Conservation (phyloP, 2,329 filamentous ascomycete genomes). For the Allantophomopsis lycopodina region DNA sequence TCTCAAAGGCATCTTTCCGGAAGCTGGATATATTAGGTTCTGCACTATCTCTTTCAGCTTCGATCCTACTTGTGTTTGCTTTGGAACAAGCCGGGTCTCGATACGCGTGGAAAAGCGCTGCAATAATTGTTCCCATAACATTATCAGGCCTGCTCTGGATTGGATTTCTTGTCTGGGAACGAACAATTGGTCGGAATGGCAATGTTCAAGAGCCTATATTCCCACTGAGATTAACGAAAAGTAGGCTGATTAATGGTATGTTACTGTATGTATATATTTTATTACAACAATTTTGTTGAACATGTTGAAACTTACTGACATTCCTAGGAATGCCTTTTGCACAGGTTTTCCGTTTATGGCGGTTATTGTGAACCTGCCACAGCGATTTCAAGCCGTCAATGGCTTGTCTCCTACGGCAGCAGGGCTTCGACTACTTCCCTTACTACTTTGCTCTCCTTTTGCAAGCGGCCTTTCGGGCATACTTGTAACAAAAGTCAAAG, state of each 20-base stretch:
- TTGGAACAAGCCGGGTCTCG: slow-evolving; percentile 27
- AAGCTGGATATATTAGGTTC: slow-evolving; percentile 9
- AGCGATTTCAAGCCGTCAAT: slow-evolving; percentile 44
- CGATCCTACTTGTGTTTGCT: slow-evolving; percentile 29
- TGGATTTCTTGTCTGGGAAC: slow-evolving; percentile 19
- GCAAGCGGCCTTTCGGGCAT: slow-evolving; percentile 42
- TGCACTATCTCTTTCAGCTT: slow-evolving; percentile 23
- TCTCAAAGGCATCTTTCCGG: background rate
- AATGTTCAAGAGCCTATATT: slow-evolving; percentile 6
- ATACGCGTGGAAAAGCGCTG: slow-evolving; percentile 26
- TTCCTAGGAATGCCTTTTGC: slow-evolving; percentile 37
- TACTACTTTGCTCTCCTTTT: slow-evolving; percentile 39
- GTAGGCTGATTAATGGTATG: slow-evolving; percentile 3
- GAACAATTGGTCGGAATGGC: slow-evolving; percentile 2
- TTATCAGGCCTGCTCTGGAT: slow-evolving; percentile 14
- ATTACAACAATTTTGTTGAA: slow-evolving; percentile 18
- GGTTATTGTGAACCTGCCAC: slow-evolving; percentile 39
- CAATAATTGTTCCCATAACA: slow-evolving; percentile 20
- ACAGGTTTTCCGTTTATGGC: slow-evolving; percentile 43
- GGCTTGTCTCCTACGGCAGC: slow-evolving; percentile 35
- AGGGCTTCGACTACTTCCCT: slow-evolving; percentile 40
- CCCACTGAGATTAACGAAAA: slow-evolving; percentile 5
- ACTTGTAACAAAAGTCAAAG: no score
- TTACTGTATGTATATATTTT: slow-evolving; percentile 13
- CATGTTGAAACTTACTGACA: background rate